Conservation (phyloP, 2,329 filamentous ascomycete species). For the Pseudogymnoascus sp. region DNA sequence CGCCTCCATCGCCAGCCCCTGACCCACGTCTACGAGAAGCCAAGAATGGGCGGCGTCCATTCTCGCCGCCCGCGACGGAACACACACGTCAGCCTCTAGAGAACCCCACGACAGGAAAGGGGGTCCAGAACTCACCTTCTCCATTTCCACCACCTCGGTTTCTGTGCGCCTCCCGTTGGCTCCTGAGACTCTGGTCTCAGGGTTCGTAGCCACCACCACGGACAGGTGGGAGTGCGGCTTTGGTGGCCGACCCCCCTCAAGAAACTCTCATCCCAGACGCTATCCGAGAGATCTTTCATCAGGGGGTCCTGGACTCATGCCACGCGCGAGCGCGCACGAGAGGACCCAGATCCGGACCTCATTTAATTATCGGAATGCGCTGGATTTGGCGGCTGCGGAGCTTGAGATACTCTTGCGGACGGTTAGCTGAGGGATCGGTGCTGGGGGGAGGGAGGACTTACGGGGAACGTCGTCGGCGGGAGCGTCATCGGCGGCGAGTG, state of each 20-base stretch:
- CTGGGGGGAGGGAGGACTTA: no score
- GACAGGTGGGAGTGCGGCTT: background rate
- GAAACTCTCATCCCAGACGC: background rate
- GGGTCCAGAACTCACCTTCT: background rate
- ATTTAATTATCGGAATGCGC: background rate
- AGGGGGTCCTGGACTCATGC: no score
- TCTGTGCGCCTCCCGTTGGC: background rate
- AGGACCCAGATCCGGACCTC: background rate
- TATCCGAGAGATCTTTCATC: background rate
- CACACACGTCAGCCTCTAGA: background rate
- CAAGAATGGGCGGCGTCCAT: background rate
- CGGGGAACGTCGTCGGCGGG: no score
- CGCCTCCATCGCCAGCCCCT: background rate
- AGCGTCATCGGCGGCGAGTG: no score
- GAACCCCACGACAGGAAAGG: background rate
- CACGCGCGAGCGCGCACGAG: background rate
- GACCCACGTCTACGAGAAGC: background rate
- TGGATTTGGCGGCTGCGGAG: no score
- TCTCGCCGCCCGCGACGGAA: background rate
- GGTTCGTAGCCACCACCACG: background rate
- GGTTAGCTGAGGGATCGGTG: no score
- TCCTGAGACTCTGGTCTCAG: background rate
- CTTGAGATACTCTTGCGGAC: no score
- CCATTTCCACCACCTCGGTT: background rate
- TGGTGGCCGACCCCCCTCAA: background rate